phyloP scores from a whole-genome alignment of 805 yeast genomes.

The Candida taoyuanica region DNA sequence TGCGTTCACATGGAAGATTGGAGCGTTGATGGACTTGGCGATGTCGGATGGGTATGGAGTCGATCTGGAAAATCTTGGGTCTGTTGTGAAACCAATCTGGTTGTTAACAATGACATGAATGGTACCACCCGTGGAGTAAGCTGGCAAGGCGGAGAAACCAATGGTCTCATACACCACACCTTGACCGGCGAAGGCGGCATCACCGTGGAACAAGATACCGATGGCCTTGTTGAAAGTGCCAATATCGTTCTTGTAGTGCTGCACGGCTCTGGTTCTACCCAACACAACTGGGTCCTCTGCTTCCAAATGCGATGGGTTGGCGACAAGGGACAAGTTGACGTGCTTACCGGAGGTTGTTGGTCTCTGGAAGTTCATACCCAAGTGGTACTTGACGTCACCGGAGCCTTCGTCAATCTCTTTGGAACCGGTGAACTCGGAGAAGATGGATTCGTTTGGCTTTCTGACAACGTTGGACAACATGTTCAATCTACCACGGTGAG shows the following conservation, averaged over 20 bases:
- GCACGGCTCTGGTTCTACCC: conserved; percentile 96
- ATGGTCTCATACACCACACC: conserved; percentile 99
- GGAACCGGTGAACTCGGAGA: conserved; percentile 92
- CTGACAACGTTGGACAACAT: conserved; percentile 97
- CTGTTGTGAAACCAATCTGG: conserved; percentile 99
- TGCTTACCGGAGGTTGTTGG: conserved; percentile 98
- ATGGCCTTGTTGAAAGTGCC: conserved; percentile 82
- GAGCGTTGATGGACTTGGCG: conserved; percentile 95
- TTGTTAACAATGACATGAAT: conserved; percentile 93
- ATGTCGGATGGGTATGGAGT: conserved; percentile 97
- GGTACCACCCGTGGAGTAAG: conserved; percentile 98
- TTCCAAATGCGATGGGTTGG: conserved; percentile 98
- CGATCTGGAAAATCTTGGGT: conserved; percentile 95
- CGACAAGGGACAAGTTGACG: conserved; percentile 92
- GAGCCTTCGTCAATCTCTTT: conserved; percentile 91
- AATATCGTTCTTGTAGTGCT: conserved; percentile 84
- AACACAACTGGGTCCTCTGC: conserved; percentile 98
- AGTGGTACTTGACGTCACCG: conserved; percentile 98
- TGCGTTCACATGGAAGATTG: conserved; percentile 98
- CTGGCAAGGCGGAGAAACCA: conserved; percentile 91
- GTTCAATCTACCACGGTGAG: conserved; percentile 98
- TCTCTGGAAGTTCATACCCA: conserved; percentile 98
- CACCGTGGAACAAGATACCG: conserved; percentile 95
- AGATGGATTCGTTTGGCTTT: conserved; percentile 97
- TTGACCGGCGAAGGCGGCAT: conserved; percentile 97